Evolutionary conservation across 371 early-diverging fungal genomes (phyloP).

Genomic region (Capillidium heterosporum): DNA sequence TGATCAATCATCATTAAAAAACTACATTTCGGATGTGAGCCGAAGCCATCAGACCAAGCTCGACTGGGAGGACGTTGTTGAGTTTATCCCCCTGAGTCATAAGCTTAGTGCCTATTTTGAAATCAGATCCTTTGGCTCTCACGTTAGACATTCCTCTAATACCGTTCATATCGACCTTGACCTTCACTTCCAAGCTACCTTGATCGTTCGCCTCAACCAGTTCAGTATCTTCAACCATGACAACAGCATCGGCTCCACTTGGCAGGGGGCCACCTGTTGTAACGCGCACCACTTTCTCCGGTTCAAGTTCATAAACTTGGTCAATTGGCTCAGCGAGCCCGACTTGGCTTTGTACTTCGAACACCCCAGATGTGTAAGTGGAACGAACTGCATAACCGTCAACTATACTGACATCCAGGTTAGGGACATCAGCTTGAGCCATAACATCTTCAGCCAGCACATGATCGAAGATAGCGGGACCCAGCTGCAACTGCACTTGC

Average conservation of each 20-base stretch:
- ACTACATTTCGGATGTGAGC: slow-evolving; percentile 40
- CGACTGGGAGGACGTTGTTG: slow-evolving; percentile 43
- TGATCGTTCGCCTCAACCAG: slow-evolving; percentile 34
- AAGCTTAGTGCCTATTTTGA: slow-evolving; percentile 32
- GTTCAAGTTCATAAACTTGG: slow-evolving; percentile 11
- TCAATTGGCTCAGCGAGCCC: slow-evolving; percentile 12
- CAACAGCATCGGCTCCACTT: slow-evolving; percentile 61
- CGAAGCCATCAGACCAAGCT: slow-evolving; percentile 60
- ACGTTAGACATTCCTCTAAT: slow-evolving; percentile 36
- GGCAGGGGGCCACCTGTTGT: slow-evolving; percentile 82
- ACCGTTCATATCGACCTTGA: slow-evolving; percentile 8
- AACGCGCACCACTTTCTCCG: slow-evolving; percentile 51
- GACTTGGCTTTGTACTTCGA: slow-evolving; percentile 45
- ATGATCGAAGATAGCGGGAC: slow-evolving; percentile 17
- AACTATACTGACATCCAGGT: slow-evolving; percentile 66
- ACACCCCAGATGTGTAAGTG: slow-evolving; percentile 60
- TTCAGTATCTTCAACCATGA: slow-evolving; percentile 83
- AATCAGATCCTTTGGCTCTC: slow-evolving; percentile 62
- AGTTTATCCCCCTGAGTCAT: slow-evolving; percentile 32
- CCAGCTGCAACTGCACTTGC: neutral
- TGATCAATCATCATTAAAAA: neutral
- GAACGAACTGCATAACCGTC: slow-evolving; percentile 87
- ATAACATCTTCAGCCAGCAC: slow-evolving; percentile 58
- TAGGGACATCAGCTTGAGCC: slow-evolving; percentile 62
- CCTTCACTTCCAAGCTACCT: slow-evolving; percentile 39